Evolutionary conservation across 306 rosid species (phyloP), one percentile per base, ranked within the genome.

Genomic region (Sicyos baderoa): DNA sequence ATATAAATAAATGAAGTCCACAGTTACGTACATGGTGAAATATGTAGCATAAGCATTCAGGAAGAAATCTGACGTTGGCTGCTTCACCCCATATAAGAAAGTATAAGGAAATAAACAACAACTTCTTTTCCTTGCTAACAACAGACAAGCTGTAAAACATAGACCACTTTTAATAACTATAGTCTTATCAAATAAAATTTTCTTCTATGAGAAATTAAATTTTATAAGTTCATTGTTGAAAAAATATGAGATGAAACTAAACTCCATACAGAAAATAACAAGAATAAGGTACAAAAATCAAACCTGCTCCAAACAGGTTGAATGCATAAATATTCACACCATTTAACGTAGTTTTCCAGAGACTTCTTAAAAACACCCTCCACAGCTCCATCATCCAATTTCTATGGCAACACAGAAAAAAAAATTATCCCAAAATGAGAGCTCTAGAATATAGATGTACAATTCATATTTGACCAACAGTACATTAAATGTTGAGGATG

Each of bases 11-110:
- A 55, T 49, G 56, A 67, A 22, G 19, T 59, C 60, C 61, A 72
- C 22, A 61, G 72, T 50, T 54, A 82, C 98, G 85, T 88, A 92
- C 98, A 68, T 92, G 98, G 78, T 92, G 98, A 80, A 92, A 92
- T 83, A 92, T 89, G 89, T 92, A 92, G 88, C 98, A 92, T 88
- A 92, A 82, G 85, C 98, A 89, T 83, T 92, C 98, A 7, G 98
- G 96, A 48, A 92, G 86, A 84, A 89, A 92, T 79, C 98, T 92
- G 79, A 89, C 55, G 74, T 92, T 92, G 77, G 93, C 18, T 37
- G 98, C 87, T 84, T 92, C 98, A 57, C 98, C 98, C 98, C 98
- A 92, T 66, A 92, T 84, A 68, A 92, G 81, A 79, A 85, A 90
- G 81, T 86, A 87, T 74, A 86, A 67, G 77, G 89, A 87, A 79